Conservation (phyloP, 1,139 yeast species). For the Yamadazyma sp. region DNA sequence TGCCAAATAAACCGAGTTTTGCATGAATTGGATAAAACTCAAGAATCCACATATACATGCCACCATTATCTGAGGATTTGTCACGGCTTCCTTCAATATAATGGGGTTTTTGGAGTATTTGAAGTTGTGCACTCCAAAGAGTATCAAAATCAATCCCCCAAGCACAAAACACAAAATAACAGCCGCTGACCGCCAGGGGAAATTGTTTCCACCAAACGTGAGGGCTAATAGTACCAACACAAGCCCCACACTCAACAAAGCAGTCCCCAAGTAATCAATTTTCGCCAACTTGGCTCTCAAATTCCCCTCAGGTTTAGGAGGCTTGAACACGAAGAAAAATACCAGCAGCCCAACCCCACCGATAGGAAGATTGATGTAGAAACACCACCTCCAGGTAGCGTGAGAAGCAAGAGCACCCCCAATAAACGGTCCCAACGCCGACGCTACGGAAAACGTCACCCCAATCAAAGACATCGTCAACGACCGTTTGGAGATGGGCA, state of each 20-base stretch:
- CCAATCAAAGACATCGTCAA: slow-evolving; percentile 51
- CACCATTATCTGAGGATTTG: slow-evolving; percentile 33
- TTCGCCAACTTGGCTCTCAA: slow-evolving; percentile 38
- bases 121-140: slow-evolving; percentile 52
- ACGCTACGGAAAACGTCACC: slow-evolving; percentile 53
- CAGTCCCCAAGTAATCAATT: slow-evolving; percentile 35
- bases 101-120: slow-evolving; percentile 44
- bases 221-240: slow-evolving; percentile 32
- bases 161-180: slow-evolving; percentile 54
- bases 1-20: slow-evolving; percentile 44
- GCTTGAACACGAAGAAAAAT: slow-evolving; percentile 51
- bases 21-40: slow-evolving; percentile 46
- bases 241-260: slow-evolving; percentile 28
- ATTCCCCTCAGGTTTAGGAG: slow-evolving; percentile 49
- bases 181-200: slow-evolving; percentile 49
- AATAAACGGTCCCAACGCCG: slow-evolving; percentile 62
- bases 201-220: slow-evolving; percentile 37
- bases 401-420: slow-evolving; percentile 67
- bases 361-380: slow-evolving; percentile 68
- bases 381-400: slow-evolving; percentile 79
- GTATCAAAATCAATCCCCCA: slow-evolving; percentile 47
- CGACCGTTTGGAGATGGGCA: slow-evolving; percentile 59
- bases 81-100: slow-evolving; percentile 43
- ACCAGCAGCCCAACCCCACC: slow-evolving; percentile 56
- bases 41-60: slow-evolving; percentile 39